Evolutionary conservation across 2,329 filamentous ascomycete species (phyloP), one percentile per base, ranked within the genome.

Genomic region (Coniochaeta prunicola): DNA sequence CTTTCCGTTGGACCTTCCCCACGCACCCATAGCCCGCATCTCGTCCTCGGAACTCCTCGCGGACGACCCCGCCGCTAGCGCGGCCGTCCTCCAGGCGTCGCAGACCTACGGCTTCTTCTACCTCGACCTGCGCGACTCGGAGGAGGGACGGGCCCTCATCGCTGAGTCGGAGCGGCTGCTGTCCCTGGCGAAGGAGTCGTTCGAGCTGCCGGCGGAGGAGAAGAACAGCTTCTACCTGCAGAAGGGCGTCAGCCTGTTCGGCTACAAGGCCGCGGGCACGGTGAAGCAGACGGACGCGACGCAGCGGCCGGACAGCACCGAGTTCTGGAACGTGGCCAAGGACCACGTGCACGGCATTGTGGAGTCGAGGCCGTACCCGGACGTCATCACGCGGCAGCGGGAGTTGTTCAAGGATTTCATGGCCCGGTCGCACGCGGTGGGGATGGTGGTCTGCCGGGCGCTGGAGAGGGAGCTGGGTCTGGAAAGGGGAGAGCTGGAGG

Each of bases 311-410:
- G 71, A 73, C 57, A 69, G 66, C 12, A 69, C 68, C 55, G 69
- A 72, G 64, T 72, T 72, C 63, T 70, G 70, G 63, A 71, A 70
- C 60, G 61, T 72, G 1, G 63, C 64, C 57, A 72, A 72, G 60
- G 68, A 72, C 58, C 68, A 71, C 50, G 66, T 73, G 63, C 58
- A 59, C 38, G 60, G 42, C 56, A 58, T 64, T 31, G 61, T 62
- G 21, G 68, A 68, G 64, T 58, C 57, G 34, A 63, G 63, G 3
- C 56, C 59, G n/a, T 72, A 70, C 65, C 70, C 71, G 1, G 50
- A 62, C 2, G 33, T 60, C 9, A 60, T 72, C 57, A 56, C 62
- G 21, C 56, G 62, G 6, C 57, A 63, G 8, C 65, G 65, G 36
- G 62, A 63, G 5, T 55, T 71, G 26, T 67, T 72, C 48, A 60